Conservation (phyloP, 169 alveolate genomes). For the Plasmodium chabaudi region DNA sequence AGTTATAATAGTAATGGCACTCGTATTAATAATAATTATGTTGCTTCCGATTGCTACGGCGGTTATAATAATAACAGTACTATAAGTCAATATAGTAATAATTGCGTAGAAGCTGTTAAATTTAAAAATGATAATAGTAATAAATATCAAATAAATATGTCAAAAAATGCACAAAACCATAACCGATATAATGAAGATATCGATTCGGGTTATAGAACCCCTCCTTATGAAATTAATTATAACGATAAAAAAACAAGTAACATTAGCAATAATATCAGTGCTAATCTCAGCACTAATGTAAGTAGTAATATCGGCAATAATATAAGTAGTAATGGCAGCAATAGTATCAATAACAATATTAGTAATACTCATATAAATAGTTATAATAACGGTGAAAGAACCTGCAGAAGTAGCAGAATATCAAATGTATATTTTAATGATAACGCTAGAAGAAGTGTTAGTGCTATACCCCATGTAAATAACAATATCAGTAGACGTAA, state of each 20-base stretch:
- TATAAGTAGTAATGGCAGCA: background rate
- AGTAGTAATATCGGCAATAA: background rate
- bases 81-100: conserved; percentile 1
- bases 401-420: conserved; percentile 64
- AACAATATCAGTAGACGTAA: conserved; percentile 21
- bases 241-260: background rate
- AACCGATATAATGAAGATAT: conserved; percentile 43
- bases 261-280: background rate
- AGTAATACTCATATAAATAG: background rate
- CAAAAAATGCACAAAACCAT: conserved; percentile 16
- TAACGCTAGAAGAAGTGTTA: conserved; percentile 67
- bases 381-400: background rate
- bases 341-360: conserved; percentile 3
- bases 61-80: conserved; percentile 7
- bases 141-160: conserved; percentile 1
- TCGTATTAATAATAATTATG: conserved; percentile 12
- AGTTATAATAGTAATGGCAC: conserved; percentile 16
- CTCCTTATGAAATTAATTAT: conserved; percentile 39
- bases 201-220: conserved; percentile 15
- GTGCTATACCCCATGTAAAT: conserved; percentile 68
- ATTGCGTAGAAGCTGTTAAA: conserved; percentile 16
- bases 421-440: conserved; percentile 67
- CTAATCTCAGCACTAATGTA: background rate
- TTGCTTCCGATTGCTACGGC: background rate
- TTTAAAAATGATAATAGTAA: conserved; percentile 11